Evolutionary conservation across 2,329 filamentous ascomycete genomes (phyloP).

Genomic region (Beauveria medogensis): DNA sequence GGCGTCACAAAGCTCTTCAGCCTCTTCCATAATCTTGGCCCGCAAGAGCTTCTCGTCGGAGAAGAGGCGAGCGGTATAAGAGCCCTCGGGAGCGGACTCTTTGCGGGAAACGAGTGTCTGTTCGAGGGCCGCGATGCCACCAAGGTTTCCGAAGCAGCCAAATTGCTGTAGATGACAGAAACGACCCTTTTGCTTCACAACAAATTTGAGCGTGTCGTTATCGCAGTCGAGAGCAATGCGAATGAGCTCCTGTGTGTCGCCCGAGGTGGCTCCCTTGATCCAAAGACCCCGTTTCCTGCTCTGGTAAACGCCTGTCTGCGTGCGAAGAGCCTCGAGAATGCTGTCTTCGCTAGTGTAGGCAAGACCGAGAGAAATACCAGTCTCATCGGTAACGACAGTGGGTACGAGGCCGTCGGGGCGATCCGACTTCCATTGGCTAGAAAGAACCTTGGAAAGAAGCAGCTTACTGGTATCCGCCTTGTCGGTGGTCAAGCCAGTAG

Average conservation of each 20-base stretch:
- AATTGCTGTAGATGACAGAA: slow-evolving; percentile 94
- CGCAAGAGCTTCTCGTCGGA: slow-evolving; percentile 81
- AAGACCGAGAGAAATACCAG: slow-evolving; percentile 73
- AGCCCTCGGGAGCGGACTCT: slow-evolving; percentile 73
- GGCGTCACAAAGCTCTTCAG: slow-evolving; percentile 87
- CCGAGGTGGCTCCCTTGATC: slow-evolving; percentile 94
- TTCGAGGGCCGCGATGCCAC: slow-evolving; percentile 75
- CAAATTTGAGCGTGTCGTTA: slow-evolving; percentile 82
- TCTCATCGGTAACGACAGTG: slow-evolving; percentile 85
- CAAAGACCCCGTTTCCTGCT: slow-evolving; percentile 91
- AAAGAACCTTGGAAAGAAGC: slow-evolving; percentile 61
- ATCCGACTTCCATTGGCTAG: slow-evolving; percentile 71
- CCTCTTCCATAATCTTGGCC: slow-evolving; percentile 98
- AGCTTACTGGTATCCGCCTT: slow-evolving; percentile 48
- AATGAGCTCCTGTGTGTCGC: slow-evolving; percentile 84
- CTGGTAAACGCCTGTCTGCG: slow-evolving; percentile 78
- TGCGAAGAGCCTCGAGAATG: slow-evolving; percentile 75
- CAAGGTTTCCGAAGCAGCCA: slow-evolving; percentile 83
- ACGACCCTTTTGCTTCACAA: slow-evolving; percentile 79
- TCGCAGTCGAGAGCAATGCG: slow-evolving; percentile 86
- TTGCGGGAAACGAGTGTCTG: slow-evolving; percentile 80
- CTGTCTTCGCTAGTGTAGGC: slow-evolving; percentile 94
- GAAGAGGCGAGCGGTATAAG: slow-evolving; percentile 90
- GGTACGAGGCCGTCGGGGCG: slow-evolving; percentile 76
- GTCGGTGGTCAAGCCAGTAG: slow-evolving; percentile 60